Conservation (phyloP, 148 eudicot genomes). For the Euryodendron excelsum region DNA sequence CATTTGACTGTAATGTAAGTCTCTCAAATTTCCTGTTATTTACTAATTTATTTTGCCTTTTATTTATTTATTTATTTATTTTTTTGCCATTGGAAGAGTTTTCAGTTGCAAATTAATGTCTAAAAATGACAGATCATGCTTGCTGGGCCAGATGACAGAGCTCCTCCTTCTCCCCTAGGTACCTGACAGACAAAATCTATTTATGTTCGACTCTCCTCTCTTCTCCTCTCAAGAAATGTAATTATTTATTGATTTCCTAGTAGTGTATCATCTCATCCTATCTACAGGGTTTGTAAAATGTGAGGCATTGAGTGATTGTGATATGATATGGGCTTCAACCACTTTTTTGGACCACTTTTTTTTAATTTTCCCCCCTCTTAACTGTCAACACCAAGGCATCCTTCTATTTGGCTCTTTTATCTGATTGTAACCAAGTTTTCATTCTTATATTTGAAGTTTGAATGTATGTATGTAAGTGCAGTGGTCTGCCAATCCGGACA, state of each 20-base stretch:
- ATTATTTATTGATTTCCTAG: conserved; percentile 17
- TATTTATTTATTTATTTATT: too few relatives aligned
- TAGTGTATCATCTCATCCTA: conserved; percentile 11
- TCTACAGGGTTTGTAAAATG: conserved; percentile 20
- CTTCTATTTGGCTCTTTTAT: conserved; percentile 10
- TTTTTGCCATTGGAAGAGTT: not conserved
- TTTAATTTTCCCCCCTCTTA: not conserved
- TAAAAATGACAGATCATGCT: conserved; percentile 59
- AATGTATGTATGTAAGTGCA: not conserved
- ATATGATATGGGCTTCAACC: conserved; percentile 1
- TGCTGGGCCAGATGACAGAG: too few relatives aligned
- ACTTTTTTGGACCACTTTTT: not conserved
- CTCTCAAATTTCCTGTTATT: conserved; percentile 9
- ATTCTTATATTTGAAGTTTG: not conserved
- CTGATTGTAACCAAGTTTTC: conserved; percentile 7
- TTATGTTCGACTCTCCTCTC: not conserved
- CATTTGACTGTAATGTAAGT: conserved; percentile 96
- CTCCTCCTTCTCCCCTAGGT: conserved; percentile 37
- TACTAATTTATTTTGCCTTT: too few relatives aligned
- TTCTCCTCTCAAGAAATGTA: too few relatives aligned
- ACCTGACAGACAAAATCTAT: conserved; percentile 26
- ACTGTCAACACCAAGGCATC: conserved; percentile 8
- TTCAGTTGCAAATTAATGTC: conserved; percentile 9
- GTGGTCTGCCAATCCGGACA: not conserved
- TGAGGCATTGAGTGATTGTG: conserved; percentile 8